Evolutionary conservation across 2,329 filamentous ascomycete genomes (phyloP), one percentile per base, ranked within the genome.

Genomic region (Hypoxylon sp.): DNA sequence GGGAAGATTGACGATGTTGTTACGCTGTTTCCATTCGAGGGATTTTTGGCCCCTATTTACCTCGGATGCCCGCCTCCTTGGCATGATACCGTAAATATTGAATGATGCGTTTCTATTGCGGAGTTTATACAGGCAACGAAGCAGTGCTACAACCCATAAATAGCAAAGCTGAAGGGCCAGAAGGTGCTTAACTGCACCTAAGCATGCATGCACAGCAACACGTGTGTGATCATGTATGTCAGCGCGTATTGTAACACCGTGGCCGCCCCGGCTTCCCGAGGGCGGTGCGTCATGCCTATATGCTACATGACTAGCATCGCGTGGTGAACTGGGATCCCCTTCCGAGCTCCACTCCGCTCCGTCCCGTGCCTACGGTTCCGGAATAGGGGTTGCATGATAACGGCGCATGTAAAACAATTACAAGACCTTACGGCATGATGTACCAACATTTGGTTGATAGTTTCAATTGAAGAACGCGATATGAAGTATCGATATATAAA

Each of bases 141-240:
- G 24, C 30, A 53, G 62, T 56, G 32, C 37, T 49, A 49, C 41
- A 50, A 48, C 61, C 64, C 61, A 59, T 64, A 56, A 56, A 63
- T 67, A 61, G 57, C 28, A 41, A 15, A 49, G 64, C 56, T 64
- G 54, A 61, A 56, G 30, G 39, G 22, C 11, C 28, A 43, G 46
- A 28, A 49, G 54, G 57, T 44, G 63, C 30, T 47, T 20, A 56
- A 54, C 56, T 63, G 52, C 52, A 49, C 32, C 52, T 49, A 48
- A 37, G 19, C 26, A 54, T 66, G 58, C 64, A 67, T 64, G 64
- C 58, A 56, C 54, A 15, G 53, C 58, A 37, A 37, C 64, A 67
- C 57, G 61, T 67, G 64, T 53, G 20, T 49, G 30, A 44, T 39
- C 19, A 56, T 44, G 44, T 56, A 58, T 41, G 37, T 41, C 37